A percentile compares a stretch with the other conserved stretches of the same genome.
These are phyloP conservation scores for Diplodia mutila DNA, from an alignment of 2,329 filamentous ascomycete genomes.

Conservation along the genomic window DNA sequence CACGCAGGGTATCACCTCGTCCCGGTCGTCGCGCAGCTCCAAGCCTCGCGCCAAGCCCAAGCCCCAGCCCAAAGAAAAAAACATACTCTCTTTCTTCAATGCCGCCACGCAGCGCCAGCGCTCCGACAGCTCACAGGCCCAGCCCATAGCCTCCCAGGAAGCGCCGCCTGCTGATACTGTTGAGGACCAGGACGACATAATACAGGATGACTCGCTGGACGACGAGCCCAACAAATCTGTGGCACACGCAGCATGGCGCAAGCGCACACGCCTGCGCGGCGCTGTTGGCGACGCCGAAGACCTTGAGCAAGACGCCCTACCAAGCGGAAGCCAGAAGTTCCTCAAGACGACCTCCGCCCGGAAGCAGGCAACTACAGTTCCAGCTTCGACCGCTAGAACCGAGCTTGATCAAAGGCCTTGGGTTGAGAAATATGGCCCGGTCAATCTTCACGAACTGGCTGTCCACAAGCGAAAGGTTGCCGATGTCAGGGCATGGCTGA, in stretches of 20 bases:
- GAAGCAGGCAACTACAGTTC: constrained; percentile 37
- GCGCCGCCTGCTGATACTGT: constrained; percentile 30
- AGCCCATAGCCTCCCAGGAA: constrained; percentile 46
- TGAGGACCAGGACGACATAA: constrained; percentile 40
- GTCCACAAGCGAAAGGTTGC: constrained; percentile 94
- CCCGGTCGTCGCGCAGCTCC: constrained; percentile 29
- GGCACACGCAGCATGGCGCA: constrained; percentile 37
- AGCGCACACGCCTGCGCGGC: constrained; percentile 30
- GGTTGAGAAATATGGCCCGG: constrained; percentile 82
- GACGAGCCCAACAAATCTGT: constrained; percentile 28
- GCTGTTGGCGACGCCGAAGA: constrained; percentile 27
- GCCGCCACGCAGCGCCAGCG: constrained; percentile 46
- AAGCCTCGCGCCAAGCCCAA: constrained; percentile 42
- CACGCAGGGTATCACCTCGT: neutral
- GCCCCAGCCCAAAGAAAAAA: constrained; percentile 44
- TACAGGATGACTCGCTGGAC: constrained; percentile 43
- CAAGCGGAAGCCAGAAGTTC: constrained; percentile 50
- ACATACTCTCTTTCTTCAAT: constrained; percentile 56
- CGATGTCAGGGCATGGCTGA: constrained; percentile 83
- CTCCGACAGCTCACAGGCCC: constrained; percentile 38
- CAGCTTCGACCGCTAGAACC: constrained; percentile 32
- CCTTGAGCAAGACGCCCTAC: constrained; percentile 30
- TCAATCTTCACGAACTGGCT: constrained; percentile 77
- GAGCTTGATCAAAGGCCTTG: constrained; percentile 71
- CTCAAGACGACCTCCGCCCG: constrained; percentile 43